Evolutionary conservation across 176 grass and related monocot genomes (phyloP), one percentile per base, ranked within the genome.

Genomic region (Carex littledalei): DNA sequence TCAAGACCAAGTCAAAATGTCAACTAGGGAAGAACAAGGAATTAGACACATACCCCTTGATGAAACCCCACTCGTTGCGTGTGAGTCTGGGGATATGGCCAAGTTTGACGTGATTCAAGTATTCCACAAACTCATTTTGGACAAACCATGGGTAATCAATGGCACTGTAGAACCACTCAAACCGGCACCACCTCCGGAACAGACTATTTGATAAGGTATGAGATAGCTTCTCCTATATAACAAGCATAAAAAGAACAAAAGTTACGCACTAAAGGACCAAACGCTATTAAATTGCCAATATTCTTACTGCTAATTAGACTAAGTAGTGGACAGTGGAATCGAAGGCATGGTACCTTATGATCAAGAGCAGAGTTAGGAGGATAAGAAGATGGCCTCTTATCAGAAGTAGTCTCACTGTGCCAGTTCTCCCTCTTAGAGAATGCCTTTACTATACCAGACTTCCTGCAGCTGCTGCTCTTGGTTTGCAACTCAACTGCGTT

Each of bases 121-220:
- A 98, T 81, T 95, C 96, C 4, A 98, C 91, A 90, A 95, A 98
- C 83, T 95, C 96, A 89, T 90, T 94, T 78, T 93, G 92, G 3
- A 88, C 88, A 94, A 98, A 98, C 93, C 93, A 99, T 16, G 96
- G 91, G 86, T 92, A 99, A 86, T 99, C 93, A 73, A 99, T 91
- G 78, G 93, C 90, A 89, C 93, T 93, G 21, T 95, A 99, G 78
- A 99, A 99, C 93, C 96, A 99, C 82, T 99, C 96, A 88, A 87
- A 99, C 79, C 86, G 84, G 89, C 91, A 99, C 93, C 96, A 99
- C 86, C 93, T 89, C 49, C 90, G 90, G 32, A 95, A 87, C 26
- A 95, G 85, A 85, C 88, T 87, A 86, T 91, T 95, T 81, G 96
- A 95, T 63, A 99, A 86, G 66, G 89, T 87, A 72, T 94, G 86